Evolutionary conservation across 1,284 basidiomycete genomes (phyloP).

Genomic region (Spongispora temasekensis): DNA sequence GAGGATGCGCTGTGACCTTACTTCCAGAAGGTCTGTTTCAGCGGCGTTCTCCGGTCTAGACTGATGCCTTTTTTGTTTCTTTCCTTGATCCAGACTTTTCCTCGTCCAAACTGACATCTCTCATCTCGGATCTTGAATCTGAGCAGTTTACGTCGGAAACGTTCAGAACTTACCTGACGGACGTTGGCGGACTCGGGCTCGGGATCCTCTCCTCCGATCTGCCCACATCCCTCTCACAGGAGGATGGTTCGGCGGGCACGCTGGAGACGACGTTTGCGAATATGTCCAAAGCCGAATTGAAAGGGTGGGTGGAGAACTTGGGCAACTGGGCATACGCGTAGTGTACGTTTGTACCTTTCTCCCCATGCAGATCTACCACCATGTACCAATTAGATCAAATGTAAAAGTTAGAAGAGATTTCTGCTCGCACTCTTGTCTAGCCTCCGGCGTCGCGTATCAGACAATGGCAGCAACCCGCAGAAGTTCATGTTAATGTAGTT

Average conservation of each 20-base stretch:
- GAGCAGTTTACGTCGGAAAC: slow-evolving; percentile 48
- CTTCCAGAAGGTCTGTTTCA: slow-evolving; percentile 77
- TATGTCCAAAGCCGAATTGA: slow-evolving; percentile 46
- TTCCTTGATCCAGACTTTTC: slow-evolving; percentile 75
- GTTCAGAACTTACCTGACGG: slow-evolving; percentile 88
- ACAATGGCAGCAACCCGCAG: too few relatives aligned
- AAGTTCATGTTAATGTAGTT: too few relatives aligned
- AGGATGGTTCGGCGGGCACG: slow-evolving; percentile 25
- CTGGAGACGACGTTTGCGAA: slow-evolving; percentile 54
- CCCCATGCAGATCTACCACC: slow-evolving; percentile 5
- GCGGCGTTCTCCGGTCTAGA: neutral
- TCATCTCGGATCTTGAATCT: slow-evolving; percentile 56
- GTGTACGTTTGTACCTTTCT: neutral
- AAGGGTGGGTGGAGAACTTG: slow-evolving; percentile 56
- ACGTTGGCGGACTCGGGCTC: slow-evolving; percentile 91
- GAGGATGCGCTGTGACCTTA: slow-evolving; percentile 95
- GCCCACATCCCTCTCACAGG: slow-evolving; percentile 28
- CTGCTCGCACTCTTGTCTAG: too few relatives aligned
- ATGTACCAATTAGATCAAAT: neutral
- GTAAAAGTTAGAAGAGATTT: neutral
- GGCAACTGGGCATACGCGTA: slow-evolving; percentile 70
- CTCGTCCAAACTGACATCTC: slow-evolving; percentile 53
- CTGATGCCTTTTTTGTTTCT: slow-evolving; percentile 18
- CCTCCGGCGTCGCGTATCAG: too few relatives aligned
- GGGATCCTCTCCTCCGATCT: slow-evolving; percentile 59